Percentiles rank a stretch among this genome's conserved stretches.
These are phyloP conservation scores for Kuraishia ogatae DNA, from an alignment of 805 yeast species.

Conservation along the genomic window DNA sequence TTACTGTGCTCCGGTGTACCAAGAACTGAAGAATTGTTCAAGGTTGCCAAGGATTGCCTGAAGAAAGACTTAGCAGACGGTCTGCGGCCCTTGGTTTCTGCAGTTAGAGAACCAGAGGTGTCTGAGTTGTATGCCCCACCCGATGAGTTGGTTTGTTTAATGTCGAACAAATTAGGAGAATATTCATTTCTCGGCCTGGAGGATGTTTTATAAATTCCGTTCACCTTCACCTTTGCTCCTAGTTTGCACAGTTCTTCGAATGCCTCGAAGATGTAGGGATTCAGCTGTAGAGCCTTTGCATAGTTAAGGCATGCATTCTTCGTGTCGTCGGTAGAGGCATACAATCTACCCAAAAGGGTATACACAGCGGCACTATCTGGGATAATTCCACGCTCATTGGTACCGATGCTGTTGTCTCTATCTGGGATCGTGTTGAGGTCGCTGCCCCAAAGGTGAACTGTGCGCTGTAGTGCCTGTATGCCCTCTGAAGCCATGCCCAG, in stretches of 20 bases:
- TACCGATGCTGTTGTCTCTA: not conserved
- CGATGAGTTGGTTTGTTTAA: not conserved
- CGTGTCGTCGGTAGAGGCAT: constrained; percentile 46
- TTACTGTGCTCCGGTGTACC: constrained; percentile 16
- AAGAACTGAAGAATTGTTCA: not conserved
- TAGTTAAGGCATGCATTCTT: constrained; percentile 61
- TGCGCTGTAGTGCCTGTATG: constrained; percentile 35
- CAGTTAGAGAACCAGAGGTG: not conserved
- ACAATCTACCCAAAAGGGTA: constrained; percentile 63
- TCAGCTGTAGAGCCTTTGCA: constrained; percentile 57
- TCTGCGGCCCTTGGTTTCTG: not conserved
- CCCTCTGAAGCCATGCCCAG: constrained; percentile 56
- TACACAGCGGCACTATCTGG: constrained; percentile 72
- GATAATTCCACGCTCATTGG: constrained; percentile 21
- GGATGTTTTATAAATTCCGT: constrained; percentile 36
- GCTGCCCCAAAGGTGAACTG: constrained; percentile 27
- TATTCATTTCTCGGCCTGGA: not conserved
- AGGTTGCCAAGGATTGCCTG: not conserved
- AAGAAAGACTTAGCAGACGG: not conserved
- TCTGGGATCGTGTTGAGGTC: not conserved
- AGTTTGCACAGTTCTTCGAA: constrained; percentile 63
- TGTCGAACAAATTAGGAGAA: not conserved
- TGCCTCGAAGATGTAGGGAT: constrained; percentile 85
- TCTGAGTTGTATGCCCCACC: constrained; percentile 4
- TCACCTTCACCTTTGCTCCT: constrained; percentile 63